Evolutionary conservation across 352 stramenopile species (phyloP).

Genomic region (Globisporangium polare): DNA sequence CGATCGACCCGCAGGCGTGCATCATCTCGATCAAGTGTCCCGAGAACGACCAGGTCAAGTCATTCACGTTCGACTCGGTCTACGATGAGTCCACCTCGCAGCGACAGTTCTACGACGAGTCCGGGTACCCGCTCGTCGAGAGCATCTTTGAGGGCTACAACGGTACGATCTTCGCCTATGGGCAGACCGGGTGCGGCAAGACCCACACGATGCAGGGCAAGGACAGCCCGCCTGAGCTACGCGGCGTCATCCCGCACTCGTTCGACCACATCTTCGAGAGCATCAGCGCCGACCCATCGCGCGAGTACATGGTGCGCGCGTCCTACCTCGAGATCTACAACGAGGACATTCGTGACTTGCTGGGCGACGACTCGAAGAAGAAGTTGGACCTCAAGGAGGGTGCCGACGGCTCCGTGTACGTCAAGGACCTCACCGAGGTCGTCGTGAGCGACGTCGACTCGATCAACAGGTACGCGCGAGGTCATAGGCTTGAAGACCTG

Average conservation of each 20-base stretch:
- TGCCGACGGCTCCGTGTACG: conserved; percentile 75
- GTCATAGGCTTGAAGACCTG: background rate
- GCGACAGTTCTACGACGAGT: conserved; percentile 85
- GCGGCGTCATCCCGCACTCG: conserved; percentile 77
- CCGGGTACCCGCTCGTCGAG: conserved; percentile 83
- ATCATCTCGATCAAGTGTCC: conserved; percentile 76
- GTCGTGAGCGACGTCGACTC: conserved; percentile 71
- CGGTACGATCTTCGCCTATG: conserved; percentile 91
- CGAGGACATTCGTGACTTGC: conserved; percentile 91
- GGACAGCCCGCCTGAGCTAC: conserved; percentile 64
- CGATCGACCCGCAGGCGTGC: conserved; percentile 56
- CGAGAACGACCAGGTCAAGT: conserved; percentile 74
- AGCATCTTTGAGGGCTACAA: conserved; percentile 92
- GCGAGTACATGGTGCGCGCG: conserved; percentile 81
- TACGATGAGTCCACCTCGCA: conserved; percentile 86
- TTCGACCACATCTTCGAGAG: conserved; percentile 89
- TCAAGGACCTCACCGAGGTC: conserved; percentile 87
- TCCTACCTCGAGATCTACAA: conserved; percentile 97
- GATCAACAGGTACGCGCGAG: conserved; percentile 46
- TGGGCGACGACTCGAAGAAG: conserved; percentile 77
- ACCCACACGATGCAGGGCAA: conserved; percentile 86
- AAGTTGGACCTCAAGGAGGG: conserved; percentile 86
- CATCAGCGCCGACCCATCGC: conserved; percentile 58
- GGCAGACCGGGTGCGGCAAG: conserved; percentile 82
- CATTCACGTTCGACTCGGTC: conserved; percentile 90